Evolutionary conservation across 2,329 filamentous ascomycete species (phyloP), one percentile per base, ranked within the genome.

Genomic region (Fusarium sp.): DNA sequence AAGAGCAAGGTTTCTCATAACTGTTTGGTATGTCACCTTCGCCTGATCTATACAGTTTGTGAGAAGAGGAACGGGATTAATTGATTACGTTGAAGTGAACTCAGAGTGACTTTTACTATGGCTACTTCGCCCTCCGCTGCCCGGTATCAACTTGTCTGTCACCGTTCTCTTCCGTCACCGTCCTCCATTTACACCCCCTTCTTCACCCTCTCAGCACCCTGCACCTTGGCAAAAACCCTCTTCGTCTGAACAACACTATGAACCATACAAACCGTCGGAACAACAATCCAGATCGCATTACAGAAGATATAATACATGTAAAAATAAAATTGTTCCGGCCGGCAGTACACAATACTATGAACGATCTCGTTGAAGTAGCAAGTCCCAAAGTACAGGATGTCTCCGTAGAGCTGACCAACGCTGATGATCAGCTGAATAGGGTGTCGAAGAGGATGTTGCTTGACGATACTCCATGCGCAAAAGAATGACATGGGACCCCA

Each of bases 401-500:
- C 81, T 38, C 88, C 87, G 75, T 88, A 91, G 9, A 86, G 67
- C 74, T 86, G 85, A 10, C 85, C 85, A 11, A 84, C 71, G 75
- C 81, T 84, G 78, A 86, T 78, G 74, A 86, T 80, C 54, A 81
- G 74, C 77, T 88, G 85, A 42, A 88, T 72, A 1, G 85, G 83
- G 73, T 88, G 82, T 12, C 86, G 85, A 9, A 84, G 77, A 11
- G 85, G 84, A 70, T 86, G 82, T 22, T 81, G 77, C 44, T 77
- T 78, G 46, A 83, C 78, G 73, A 88, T 85, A 70, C 79, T 80
- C 73, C 79, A 83, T 6, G 85, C 86, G 66, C 82, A 80, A 39
- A 82, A 53, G 69, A 88, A 85, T 42, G 85, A 88, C 45, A 88
- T 77, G 3, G 87, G 87, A 3, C 87, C 87, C 86, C 87, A 89